Conservation (phyloP, 108 stramenopile species). For the Phaeodactylum tricornutum region DNA sequence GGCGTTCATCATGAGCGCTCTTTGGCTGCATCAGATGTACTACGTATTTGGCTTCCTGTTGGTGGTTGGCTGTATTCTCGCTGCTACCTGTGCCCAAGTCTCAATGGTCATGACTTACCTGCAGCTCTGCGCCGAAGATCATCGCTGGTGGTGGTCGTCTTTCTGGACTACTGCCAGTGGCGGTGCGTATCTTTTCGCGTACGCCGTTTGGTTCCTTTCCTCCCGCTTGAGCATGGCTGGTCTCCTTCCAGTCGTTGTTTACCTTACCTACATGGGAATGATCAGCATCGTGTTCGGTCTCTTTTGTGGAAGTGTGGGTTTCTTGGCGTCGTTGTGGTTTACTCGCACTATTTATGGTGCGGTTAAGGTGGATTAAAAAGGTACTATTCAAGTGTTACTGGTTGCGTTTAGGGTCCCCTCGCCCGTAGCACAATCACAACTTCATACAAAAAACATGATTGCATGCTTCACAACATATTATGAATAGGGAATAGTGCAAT, state of each 20-base stretch:
- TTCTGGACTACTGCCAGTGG: slow-evolving; percentile 90
- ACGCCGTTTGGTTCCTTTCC: slow-evolving; percentile 87
- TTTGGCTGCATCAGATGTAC: slow-evolving; percentile 97
- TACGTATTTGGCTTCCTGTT: slow-evolving; percentile 98
- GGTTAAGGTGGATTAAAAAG: slow-evolving; percentile 44
- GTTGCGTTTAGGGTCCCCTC: no score
- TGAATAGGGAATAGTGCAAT: no score
- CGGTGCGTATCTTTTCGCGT: slow-evolving; percentile 89
- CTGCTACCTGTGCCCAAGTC: slow-evolving; percentile 91
- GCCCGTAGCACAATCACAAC: no score
- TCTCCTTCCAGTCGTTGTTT: slow-evolving; percentile 77
- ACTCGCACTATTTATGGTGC: slow-evolving; percentile 32
- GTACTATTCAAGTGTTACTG: no score
- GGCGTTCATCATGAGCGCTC: slow-evolving; percentile 94
- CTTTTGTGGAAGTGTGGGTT: slow-evolving; percentile 88
- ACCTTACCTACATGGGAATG: slow-evolving; percentile 96
- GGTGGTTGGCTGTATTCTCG: slow-evolving; percentile 86
- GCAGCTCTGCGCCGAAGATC: slow-evolving; percentile 95
- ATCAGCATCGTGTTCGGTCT: slow-evolving; percentile 83
- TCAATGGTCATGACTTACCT: slow-evolving; percentile 95
- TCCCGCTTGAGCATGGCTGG: slow-evolving; percentile 82
- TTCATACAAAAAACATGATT: no score
- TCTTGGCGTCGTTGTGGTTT: slow-evolving; percentile 75
- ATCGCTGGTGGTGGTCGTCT: slow-evolving; percentile 99
- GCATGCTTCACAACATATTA: no score